Evolutionary conservation across 768 basidiomycete genomes (phyloP).

Genomic region (Auricularia auricula-judae): DNA sequence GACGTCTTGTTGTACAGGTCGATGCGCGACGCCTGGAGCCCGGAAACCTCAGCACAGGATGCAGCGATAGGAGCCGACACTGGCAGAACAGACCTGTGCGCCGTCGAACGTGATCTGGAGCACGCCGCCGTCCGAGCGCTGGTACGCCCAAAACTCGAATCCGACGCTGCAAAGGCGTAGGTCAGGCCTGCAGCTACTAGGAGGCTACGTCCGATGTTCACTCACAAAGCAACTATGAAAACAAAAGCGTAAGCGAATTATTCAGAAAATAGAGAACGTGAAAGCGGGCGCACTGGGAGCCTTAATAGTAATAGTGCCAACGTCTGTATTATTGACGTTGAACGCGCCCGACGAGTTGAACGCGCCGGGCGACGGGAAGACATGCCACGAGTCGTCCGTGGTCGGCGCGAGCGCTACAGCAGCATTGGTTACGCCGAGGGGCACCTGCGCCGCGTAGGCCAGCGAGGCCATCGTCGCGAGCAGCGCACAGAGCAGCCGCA

Average conservation of each 20-base stretch:
- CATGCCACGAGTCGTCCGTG: not conserved
- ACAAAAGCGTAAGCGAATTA: not conserved
- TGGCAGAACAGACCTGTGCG: not conserved
- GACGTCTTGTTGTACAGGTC: conserved; percentile 1
- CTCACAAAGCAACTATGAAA: not conserved
- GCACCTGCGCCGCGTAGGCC: not conserved
- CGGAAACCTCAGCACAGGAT: not conserved
- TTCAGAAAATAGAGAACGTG: not conserved
- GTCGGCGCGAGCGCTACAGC: not conserved
- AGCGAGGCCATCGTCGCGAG: not conserved
- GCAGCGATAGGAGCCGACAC: not conserved
- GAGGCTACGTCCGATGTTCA: not conserved
- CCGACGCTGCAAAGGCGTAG: not conserved
- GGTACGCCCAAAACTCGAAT: conserved; percentile 4
- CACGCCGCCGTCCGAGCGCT: conserved; percentile 5
- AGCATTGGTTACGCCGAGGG: not conserved
- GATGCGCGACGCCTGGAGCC: not conserved
- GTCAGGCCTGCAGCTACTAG: not conserved
- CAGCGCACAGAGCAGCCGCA: not conserved
- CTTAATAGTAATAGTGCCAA: not conserved
- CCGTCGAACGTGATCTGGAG: conserved; percentile 3
- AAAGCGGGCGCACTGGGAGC: not conserved
- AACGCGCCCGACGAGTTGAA: not conserved
- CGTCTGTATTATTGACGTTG: not conserved
- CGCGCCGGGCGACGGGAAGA: not conserved